phyloP scores from a whole-genome alignment of 2,329 filamentous ascomycete species.

The Pseudocercospora ulei region DNA sequence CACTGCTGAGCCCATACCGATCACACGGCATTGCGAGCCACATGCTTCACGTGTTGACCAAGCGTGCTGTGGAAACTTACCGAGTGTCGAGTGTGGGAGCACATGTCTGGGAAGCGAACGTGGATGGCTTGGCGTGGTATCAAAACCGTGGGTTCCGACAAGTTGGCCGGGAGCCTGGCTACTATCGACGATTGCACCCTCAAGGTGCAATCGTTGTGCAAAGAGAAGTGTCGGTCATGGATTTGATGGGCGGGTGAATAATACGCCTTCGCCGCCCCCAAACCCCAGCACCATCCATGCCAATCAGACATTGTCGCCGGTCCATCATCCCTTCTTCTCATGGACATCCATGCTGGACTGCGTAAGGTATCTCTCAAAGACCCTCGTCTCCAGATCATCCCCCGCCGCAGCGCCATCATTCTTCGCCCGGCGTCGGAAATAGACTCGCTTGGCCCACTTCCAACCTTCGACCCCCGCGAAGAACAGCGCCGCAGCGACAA shows the following conservation, averaged over 20 bases:
- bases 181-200: slow-evolving; percentile 52
- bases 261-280: too few species aligned
- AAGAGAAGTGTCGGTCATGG: slow-evolving; percentile 35
- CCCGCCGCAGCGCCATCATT: slow-evolving; percentile 12
- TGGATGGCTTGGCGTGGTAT: slow-evolving; percentile 54
- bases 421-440: slow-evolving; percentile 18
- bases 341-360: slow-evolving; percentile 18
- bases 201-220: slow-evolving; percentile 45
- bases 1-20: slow-evolving; percentile 52
- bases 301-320: neutral
- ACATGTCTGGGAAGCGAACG: slow-evolving; percentile 56
- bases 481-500: slow-evolving; percentile 49
- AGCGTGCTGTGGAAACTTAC: slow-evolving; percentile 40
- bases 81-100: slow-evolving; percentile 48
- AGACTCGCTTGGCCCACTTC: slow-evolving; percentile 55
- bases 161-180: slow-evolving; percentile 45
- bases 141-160: slow-evolving; percentile 48
- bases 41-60: slow-evolving; percentile 39
- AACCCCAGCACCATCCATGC: neutral
- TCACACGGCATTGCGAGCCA: slow-evolving; percentile 49
- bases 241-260: slow-evolving; percentile 13
- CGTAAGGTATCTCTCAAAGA: slow-evolving; percentile 26
- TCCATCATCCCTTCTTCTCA: slow-evolving; percentile 17
- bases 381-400: slow-evolving; percentile 21
- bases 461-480: slow-evolving; percentile 55